These are phyloP conservation scores for Cordyceps fumosorosea DNA, from an alignment of 2,329 filamentous ascomycete genomes.

Conservation along the genomic window DNA sequence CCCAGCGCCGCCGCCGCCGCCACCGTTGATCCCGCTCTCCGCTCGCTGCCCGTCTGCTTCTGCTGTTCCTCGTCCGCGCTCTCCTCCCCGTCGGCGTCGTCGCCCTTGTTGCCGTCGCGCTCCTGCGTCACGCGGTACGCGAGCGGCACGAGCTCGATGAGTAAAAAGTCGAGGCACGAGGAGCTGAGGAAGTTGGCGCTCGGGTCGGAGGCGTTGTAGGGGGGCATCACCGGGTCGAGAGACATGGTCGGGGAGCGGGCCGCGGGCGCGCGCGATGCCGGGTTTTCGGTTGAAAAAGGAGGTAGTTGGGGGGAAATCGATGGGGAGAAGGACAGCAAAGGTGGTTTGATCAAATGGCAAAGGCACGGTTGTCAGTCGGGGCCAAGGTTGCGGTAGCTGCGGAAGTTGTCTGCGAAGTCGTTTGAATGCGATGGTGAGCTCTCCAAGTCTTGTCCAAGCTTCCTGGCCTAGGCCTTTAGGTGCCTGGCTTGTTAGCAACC, in stretches of 20 bases:
- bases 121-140: conserved; percentile 79
- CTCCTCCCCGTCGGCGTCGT: conserved; percentile 12
- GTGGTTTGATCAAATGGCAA: too few relatives aligned
- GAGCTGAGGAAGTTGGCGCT: conserved; percentile 69
- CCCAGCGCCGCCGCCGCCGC: not conserved
- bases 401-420: too few relatives aligned
- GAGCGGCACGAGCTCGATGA: conserved; percentile 95
- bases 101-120: conserved; percentile 46
- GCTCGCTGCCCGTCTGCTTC: not conserved
- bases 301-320: too few relatives aligned
- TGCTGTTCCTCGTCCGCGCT: conserved; percentile 9
- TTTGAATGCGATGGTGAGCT: too few relatives aligned
- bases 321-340: too few relatives aligned
- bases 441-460: too few relatives aligned
- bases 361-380: too few relatives aligned
- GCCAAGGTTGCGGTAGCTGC: too few relatives aligned
- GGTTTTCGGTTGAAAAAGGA: not conserved
- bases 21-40: not conserved
- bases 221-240: conserved; percentile 62
- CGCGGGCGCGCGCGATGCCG: not conserved
- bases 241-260: conserved; percentile 51
- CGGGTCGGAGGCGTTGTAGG: conserved; percentile 67
- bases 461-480: too few relatives aligned
- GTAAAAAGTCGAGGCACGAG: conserved; percentile 85
- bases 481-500: too few relatives aligned